Percentiles rank a stretch among this genome's conserved stretches.
Evolutionary conservation across 2,329 filamentous ascomycete species (phyloP).

Genomic region (Fusarium nurragi): DNA sequence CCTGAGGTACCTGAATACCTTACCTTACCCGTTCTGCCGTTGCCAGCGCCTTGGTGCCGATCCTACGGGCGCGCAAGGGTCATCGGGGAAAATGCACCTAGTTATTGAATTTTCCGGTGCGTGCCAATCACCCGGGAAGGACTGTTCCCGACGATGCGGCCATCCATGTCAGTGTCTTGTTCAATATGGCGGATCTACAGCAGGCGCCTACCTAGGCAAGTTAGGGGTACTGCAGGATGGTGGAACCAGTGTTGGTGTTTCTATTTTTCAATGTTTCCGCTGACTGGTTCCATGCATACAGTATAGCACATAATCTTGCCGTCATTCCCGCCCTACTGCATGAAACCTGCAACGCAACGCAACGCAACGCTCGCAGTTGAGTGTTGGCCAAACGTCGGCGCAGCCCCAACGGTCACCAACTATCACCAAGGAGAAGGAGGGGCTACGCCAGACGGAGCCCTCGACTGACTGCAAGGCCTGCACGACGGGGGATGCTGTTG

Average conservation of each 20-base stretch:
- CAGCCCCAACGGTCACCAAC: constrained; percentile 24
- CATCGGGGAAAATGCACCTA: constrained; percentile 9
- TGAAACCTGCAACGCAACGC: constrained; percentile 12
- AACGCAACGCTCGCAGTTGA: constrained; percentile 11
- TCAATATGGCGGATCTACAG: constrained; percentile 18
- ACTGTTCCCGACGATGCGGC: constrained; percentile 19
- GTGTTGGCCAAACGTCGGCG: constrained; percentile 7
- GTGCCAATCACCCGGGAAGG: constrained; percentile 17
- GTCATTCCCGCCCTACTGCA: constrained; percentile 13
- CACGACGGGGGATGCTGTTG: not conserved
- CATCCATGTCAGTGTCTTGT: constrained; percentile 28
- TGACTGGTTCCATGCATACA: constrained; percentile 14
- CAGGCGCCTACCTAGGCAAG: too few species aligned
- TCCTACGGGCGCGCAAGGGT: constrained; percentile 27
- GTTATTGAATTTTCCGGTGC: constrained; percentile 19
- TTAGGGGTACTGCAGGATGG: too few species aligned
- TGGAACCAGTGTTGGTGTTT: constrained; percentile 13
- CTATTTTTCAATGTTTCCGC: constrained; percentile 18
- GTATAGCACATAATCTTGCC: not conserved
- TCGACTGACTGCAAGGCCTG: not conserved
- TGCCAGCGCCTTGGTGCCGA: constrained; percentile 35
- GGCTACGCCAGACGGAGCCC: constrained; percentile 5
- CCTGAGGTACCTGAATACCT: constrained; percentile 1
- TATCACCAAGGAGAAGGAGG: not conserved
- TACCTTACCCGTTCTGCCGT: constrained; percentile 9